Evolutionary conservation across 148 eudicot species (phyloP).

Genomic region (Rhododendron mucronatum): DNA sequence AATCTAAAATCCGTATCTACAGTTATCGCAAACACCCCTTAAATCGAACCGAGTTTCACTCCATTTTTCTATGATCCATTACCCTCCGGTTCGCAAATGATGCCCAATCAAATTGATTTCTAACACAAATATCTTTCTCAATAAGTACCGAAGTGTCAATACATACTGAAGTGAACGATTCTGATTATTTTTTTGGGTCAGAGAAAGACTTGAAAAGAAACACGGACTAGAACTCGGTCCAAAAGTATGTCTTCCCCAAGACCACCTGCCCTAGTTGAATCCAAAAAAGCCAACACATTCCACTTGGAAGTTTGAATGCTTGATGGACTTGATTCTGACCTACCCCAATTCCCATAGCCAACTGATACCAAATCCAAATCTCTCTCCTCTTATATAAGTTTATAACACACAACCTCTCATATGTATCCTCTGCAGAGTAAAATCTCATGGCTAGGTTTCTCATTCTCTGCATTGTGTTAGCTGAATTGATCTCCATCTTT

Average conservation of each 20-base stretch:
- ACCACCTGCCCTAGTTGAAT: slow-evolving; percentile 1
- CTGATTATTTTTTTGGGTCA: no score
- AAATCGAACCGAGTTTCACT: not conserved
- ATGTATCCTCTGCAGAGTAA: not conserved
- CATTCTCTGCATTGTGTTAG: slow-evolving; percentile 4
- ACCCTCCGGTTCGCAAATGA: not conserved
- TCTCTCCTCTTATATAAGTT: not conserved
- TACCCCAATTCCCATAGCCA: not conserved
- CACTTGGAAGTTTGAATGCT: not conserved
- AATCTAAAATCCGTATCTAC: no score
- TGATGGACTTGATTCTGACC: not conserved
- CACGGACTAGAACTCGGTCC: not conserved
- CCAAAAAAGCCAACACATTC: slow-evolving; percentile 6
- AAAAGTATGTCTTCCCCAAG: not conserved
- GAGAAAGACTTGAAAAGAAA: no score
- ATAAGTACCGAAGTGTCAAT: no score
- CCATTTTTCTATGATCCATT: not conserved
- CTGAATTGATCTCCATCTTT: not conserved
- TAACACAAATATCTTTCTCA: not conserved
- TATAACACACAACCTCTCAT: not conserved
- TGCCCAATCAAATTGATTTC: not conserved
- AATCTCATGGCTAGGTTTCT: slow-evolving; percentile 10
- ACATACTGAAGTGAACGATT: not conserved
- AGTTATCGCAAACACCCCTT: no score
- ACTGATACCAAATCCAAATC: not conserved